Evolutionary conservation across 371 early-diverging fungal species (phyloP).

Genomic region (Nematocida ironsii): DNA sequence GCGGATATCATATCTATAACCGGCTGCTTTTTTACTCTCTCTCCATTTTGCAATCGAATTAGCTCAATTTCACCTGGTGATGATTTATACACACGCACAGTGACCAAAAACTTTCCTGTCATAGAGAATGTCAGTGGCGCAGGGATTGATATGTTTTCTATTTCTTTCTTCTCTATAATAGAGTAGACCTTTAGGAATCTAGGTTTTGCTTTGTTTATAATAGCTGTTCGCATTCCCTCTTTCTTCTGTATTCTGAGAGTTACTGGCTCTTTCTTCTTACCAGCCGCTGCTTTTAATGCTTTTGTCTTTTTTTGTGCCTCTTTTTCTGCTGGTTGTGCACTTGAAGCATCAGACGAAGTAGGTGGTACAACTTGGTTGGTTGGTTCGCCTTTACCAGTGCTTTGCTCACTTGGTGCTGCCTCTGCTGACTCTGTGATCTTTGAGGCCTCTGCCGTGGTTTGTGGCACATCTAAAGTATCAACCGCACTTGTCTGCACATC

Average conservation of each 20-base stretch:
- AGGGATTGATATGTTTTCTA: background rate
- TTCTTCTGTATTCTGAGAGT: conserved; percentile 38
- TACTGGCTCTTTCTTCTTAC: background rate
- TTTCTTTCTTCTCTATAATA: background rate
- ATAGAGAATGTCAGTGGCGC: conserved; percentile 30
- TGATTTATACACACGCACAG: conserved; percentile 14
- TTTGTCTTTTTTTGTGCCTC: background rate
- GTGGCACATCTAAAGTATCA: background rate
- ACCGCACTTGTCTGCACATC: background rate
- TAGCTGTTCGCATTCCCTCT: conserved; percentile 17
- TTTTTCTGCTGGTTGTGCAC: background rate
- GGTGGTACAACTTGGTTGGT: background rate
- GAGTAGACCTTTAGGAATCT: conserved; percentile 25
- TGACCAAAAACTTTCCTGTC: conserved; percentile 14
- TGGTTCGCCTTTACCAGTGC: background rate
- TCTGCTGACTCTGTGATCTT: background rate
- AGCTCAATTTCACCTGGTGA: conserved; percentile 40
- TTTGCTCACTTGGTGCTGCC: background rate
- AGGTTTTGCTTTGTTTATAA: conserved; percentile 17
- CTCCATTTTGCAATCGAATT: background rate
- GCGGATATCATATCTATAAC: conserved; percentile 30
- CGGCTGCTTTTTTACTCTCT: conserved; percentile 27
- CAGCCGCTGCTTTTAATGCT: conserved; percentile 6
- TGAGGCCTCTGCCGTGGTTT: background rate
- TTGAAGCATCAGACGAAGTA: background rate